Percentiles rank a stretch among this genome's conserved stretches.
Evolutionary conservation across 2,329 filamentous ascomycete species (phyloP).

Genomic region (Aspergillus neotritici): DNA sequence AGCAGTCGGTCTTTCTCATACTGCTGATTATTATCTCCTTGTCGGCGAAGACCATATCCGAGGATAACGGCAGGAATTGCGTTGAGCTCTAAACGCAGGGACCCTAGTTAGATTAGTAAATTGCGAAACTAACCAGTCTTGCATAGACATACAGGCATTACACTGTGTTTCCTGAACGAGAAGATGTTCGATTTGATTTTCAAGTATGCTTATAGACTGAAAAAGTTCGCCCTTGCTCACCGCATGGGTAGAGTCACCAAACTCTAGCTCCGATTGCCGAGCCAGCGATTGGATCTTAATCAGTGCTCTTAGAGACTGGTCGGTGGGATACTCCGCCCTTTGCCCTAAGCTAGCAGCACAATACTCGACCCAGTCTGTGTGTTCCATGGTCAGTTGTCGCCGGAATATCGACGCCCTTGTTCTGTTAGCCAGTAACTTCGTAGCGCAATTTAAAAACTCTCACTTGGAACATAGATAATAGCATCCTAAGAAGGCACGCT

Average conservation of each 20-base stretch:
- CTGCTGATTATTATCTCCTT: not conserved
- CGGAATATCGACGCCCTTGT: slow-evolving; percentile 4
- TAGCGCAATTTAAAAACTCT: not conserved
- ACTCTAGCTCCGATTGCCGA: not conserved
- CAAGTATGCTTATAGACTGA: not conserved
- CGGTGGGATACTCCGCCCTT: slow-evolving; percentile 4
- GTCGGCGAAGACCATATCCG: slow-evolving; percentile 2
- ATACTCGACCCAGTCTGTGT: slow-evolving; percentile 5
- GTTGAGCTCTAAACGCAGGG: slow-evolving; percentile 2
- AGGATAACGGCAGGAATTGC: slow-evolving; percentile 1
- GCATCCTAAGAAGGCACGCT: slow-evolving; percentile 4
- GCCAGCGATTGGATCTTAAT: slow-evolving; percentile 4
- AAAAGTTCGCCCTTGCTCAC: not conserved
- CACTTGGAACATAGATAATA: slow-evolving; percentile 6
- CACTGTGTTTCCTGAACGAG: not conserved
- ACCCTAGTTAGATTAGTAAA: not conserved
- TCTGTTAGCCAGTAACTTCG: slow-evolving; percentile 1
- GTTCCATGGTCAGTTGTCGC: slow-evolving; percentile 3
- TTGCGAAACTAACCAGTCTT: too few species aligned
- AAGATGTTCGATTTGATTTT: slow-evolving; percentile 1
- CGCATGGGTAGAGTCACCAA: too few species aligned
- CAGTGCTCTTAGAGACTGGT: not conserved
- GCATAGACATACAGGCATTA: not conserved
- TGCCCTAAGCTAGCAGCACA: slow-evolving; percentile 2
- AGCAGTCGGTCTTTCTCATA: not conserved